Evolutionary conservation across 78 protist genomes (phyloP), one percentile per base, ranked within the genome.

Genomic region (Salpingoeca rosetta): DNA sequence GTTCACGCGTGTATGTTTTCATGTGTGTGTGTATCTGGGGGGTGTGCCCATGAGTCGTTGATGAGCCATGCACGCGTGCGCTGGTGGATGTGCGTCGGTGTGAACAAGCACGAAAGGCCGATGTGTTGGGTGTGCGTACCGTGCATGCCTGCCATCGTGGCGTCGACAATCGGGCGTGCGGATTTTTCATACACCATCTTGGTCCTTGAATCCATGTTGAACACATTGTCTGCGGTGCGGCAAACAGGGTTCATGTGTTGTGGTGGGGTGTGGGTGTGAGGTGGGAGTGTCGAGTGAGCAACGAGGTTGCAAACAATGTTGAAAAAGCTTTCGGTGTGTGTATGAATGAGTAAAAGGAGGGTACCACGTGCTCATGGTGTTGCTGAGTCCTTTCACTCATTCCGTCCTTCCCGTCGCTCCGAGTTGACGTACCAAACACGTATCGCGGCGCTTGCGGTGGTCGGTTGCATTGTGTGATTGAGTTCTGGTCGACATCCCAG

Each of bases 81-180:
- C n/a, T n/a, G n/a, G n/a, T n/a, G n/a, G n/a, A n/a, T n/a, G n/a
- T n/a, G n/a, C n/a, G n/a, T n/a, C n/a, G n/a, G n/a, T n/a, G n/a
- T n/a, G n/a, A n/a, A n/a, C n/a, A n/a, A n/a, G n/a, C n/a, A n/a
- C n/a, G n/a, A n/a, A n/a, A n/a, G n/a, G n/a, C n/a, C n/a, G n/a
- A n/a, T n/a, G n/a, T n/a, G 17, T 51, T 51, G 7, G 7, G 65
- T 22, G 31, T 22, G 65, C 65, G 65, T 51, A 51, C 65, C 65
- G 65, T 51, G 7, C 31, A 51, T 51, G 7, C 92, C 92, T 2
- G 56, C 43, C 44, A 85, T 26, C 12, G 37, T 80, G 3, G 44
- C 7, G 43, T 84, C 86, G 43, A 91, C 76, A 3, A 88, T 31
- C 51, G 89, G 82, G 57, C 12, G 76, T 57, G 57, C 74, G 36